phyloP scores from a whole-genome alignment of 495 filamentous ascomycete species.

The Penicillium chermesinum region DNA sequence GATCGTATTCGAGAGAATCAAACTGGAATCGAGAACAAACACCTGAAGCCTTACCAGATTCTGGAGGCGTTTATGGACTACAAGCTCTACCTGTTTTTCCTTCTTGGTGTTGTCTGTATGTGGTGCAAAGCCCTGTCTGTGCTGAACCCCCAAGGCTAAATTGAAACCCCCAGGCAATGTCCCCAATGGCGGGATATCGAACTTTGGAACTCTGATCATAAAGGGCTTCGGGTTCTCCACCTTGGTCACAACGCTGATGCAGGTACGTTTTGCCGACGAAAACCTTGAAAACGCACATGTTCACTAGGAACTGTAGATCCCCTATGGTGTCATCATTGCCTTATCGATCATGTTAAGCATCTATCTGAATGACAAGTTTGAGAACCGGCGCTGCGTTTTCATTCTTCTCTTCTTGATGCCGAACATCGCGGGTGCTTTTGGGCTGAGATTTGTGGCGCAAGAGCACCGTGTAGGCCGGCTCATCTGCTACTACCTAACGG shows the following conservation, averaged over 20 bases:
- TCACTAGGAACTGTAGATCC: slow-evolving; percentile 35
- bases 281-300: slow-evolving; percentile 42
- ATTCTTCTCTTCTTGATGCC: slow-evolving; percentile 2
- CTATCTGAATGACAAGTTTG: slow-evolving; percentile 36
- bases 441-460: slow-evolving; percentile 24
- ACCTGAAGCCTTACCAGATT: slow-evolving; percentile 47
- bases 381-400: slow-evolving; percentile 46
- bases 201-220: slow-evolving; percentile 58
- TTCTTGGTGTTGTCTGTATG: slow-evolving; percentile 32
- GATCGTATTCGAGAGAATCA: slow-evolving; percentile 50
- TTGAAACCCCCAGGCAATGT: slow-evolving; percentile 35
- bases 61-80: slow-evolving; percentile 45
- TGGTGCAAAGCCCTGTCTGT: not conserved
- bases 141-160: not conserved
- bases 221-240: slow-evolving; percentile 51
- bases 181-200: slow-evolving; percentile 49
- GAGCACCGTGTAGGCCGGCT: slow-evolving; percentile 17
- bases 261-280: slow-evolving; percentile 58
- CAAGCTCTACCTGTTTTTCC: slow-evolving; percentile 42
- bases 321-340: slow-evolving; percentile 53
- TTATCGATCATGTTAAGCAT: slow-evolving; percentile 39
- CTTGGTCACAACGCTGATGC: slow-evolving; percentile 36
- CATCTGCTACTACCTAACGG: slow-evolving; percentile 51
- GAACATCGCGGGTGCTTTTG: slow-evolving; percentile 1
- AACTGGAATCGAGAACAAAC: slow-evolving; percentile 51